Evolutionary conservation across 1,284 basidiomycete species (phyloP).

Genomic region (Inonotus obliquus): DNA sequence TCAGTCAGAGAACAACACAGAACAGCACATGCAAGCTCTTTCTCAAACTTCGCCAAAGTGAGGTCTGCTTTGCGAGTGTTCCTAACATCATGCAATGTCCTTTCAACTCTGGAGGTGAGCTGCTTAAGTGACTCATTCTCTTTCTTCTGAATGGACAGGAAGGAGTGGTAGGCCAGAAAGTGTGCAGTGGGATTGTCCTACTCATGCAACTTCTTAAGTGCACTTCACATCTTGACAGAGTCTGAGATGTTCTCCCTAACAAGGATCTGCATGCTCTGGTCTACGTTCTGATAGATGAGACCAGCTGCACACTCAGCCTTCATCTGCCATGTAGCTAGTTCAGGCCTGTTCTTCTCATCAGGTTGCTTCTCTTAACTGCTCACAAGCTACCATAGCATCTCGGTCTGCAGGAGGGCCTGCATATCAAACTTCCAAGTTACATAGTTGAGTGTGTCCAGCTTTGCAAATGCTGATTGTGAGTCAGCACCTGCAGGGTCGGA

Average conservation of each 20-base stretch:
- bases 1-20: not conserved
- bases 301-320: not conserved
- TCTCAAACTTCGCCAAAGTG: not conserved
- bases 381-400: too few species aligned
- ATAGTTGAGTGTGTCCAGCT: too few species aligned
- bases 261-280: not conserved
- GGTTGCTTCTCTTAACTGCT: too few species aligned
- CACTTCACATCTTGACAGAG: not conserved
- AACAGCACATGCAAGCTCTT: not conserved
- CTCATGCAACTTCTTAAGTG: not conserved
- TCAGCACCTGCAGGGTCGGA: constrained; percentile 23
- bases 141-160: not conserved
- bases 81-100: not conserved
- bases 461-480: constrained; percentile 20
- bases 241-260: not conserved
- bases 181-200: not conserved
- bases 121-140: not conserved
- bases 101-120: not conserved
- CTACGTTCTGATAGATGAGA: not conserved
- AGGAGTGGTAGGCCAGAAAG: not conserved
- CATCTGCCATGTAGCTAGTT: not conserved
- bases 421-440: too few species aligned
- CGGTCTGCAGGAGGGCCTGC: too few species aligned
- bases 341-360: too few species aligned
- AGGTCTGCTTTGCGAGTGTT: not conserved